Evolutionary conservation across 768 basidiomycete genomes (phyloP).

Genomic region (Suillus americanus): DNA sequence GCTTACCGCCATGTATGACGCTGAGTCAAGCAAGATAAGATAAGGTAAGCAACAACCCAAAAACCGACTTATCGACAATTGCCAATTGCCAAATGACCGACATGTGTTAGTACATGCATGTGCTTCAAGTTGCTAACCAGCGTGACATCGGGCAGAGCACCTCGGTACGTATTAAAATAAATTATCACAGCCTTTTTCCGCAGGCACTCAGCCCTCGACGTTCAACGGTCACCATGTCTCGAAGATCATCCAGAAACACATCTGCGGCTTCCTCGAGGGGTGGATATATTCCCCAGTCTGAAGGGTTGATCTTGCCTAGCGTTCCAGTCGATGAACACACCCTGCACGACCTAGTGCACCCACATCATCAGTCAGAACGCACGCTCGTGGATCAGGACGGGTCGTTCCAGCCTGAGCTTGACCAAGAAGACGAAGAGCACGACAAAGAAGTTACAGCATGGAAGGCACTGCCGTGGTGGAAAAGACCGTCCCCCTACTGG

Average conservation of each 20-base stretch:
- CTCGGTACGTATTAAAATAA: neutral
- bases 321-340: conserved; percentile 46
- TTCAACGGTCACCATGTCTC: conserved; percentile 16
- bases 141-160: neutral
- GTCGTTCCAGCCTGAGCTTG: conserved; percentile 14
- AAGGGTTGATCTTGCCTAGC: conserved; percentile 43
- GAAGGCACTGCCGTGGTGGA: conserved; percentile 66
- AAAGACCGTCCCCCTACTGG: conserved; percentile 72
- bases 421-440: conserved; percentile 29
- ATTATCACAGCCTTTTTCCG: neutral
- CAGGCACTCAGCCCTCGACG: neutral
- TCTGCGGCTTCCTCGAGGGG: conserved; percentile 19
- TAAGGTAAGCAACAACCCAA: neutral
- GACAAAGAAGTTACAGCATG: conserved; percentile 25
- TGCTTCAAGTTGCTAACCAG: too few relatives aligned
- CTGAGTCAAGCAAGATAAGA: neutral
- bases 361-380: conserved; percentile 36
- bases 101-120: too few relatives aligned
- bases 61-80: too few relatives aligned
- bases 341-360: conserved; percentile 45
- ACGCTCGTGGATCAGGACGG: conserved; percentile 25
- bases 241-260: conserved; percentile 18
- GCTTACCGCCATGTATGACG: conserved; percentile 3
- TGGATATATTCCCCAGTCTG: conserved; percentile 25
- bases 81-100: too few relatives aligned